Base-by-base conservation (phyloP, 2,329 filamentous ascomycete species). In the Cercospora janseana region DNA sequence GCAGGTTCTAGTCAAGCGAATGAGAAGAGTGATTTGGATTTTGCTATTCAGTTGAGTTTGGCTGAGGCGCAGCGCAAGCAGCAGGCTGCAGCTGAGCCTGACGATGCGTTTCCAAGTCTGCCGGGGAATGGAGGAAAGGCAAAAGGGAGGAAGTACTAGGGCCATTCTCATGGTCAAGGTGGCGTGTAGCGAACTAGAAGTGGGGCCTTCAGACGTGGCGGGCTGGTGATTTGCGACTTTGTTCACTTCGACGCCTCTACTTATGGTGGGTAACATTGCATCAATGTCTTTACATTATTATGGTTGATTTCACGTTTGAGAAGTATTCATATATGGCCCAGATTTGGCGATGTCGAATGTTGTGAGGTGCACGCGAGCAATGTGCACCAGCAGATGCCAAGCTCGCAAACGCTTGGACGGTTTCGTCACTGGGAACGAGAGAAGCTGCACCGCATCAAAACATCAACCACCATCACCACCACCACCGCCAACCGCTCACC, bases 1-100 rank as follows among this genome's bases (percentile, higher is more conserved):
- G 70, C 56, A 67, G 69, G 65, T 20, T 56, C 59, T 16, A 67
- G 61, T 60, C 74, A 63, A 59, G 65, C 63, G 4, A 60, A 60
- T 29, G 78, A 81, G 60, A 67, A 79, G 55, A 74, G 75, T 35
- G 81, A 85, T 64, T 61, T 85, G 24, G 79, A 83, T 52, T 80
- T 81, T 62, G 81, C 81, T 0, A 67, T 84, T 54, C 80, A 81
- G 63, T 63, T 85, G 20, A 85, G 82, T 63, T 69, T 84, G 42
- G 80, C 75, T 0, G 81, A 84, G 60, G 76, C 81, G 58, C 70
- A 78, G 62, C 79, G 77, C 61, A 58, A 57, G 49, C 37, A 57
- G 49, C 37, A 52, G 28, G 52, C 43, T 37, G 55, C 34, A 4
- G 46, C 21, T 4, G 51, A 43, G 9, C 34, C 21, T n/a, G 45